Conservation (phyloP, 2,329 filamentous ascomycete genomes). For the Colletotrichum sp. region DNA sequence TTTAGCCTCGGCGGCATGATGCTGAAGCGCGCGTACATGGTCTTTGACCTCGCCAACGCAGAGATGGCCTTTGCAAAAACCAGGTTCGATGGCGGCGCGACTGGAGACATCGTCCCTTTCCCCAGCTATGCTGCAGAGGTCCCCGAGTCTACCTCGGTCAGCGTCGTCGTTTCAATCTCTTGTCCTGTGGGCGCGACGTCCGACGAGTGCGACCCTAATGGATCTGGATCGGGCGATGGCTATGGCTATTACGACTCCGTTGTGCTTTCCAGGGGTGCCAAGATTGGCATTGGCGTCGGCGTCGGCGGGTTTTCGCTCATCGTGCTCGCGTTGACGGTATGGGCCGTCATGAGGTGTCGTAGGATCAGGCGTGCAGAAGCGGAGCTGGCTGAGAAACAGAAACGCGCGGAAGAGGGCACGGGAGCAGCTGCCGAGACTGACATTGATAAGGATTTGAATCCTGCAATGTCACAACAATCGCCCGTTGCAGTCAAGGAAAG, state of each 20-base stretch:
- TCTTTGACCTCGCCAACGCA: conserved; percentile 35
- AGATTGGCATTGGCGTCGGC: neutral
- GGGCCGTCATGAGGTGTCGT: conserved; percentile 6
- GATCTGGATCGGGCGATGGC: neutral
- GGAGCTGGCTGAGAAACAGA: neutral
- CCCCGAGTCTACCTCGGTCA: conserved; percentile 26
- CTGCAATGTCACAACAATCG: neutral
- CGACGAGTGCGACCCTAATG: neutral
- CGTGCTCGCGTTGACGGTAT: neutral
- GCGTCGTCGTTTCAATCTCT: neutral
- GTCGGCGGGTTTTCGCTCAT: neutral
- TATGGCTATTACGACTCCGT: neutral
- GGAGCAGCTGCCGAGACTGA: neutral
- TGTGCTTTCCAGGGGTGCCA: neutral
- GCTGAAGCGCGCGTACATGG: conserved; percentile 34
- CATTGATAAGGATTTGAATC: neutral
- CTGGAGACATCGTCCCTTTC: conserved; percentile 30
- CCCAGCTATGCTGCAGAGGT: conserved; percentile 25
- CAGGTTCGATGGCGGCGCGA: conserved; percentile 24
- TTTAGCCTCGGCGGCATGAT: conserved; percentile 28
- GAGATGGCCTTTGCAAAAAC: conserved; percentile 34
- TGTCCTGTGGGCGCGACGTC: neutral
- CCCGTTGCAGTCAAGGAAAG: neutral
- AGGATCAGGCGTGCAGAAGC: neutral
- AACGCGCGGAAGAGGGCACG: neutral